Evolutionary conservation across 2,329 filamentous ascomycete genomes (phyloP).

Genomic region (Cordyceps farinosa): DNA sequence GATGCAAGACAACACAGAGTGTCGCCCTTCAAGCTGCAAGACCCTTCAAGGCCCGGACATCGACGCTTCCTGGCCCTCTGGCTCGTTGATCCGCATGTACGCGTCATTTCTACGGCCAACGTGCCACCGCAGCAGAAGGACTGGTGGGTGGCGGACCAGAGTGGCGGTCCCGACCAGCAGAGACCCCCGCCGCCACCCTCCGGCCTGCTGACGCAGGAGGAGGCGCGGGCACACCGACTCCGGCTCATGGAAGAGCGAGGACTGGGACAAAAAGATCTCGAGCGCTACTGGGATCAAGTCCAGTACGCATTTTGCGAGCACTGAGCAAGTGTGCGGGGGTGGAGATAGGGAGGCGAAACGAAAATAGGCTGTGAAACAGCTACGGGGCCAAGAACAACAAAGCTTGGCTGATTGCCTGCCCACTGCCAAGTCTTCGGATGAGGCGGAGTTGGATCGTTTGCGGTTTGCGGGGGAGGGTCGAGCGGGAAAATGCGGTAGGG

Average conservation of each 20-base stretch:
- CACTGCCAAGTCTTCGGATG: conserved; percentile 3
- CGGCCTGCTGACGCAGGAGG: conserved; percentile 13
- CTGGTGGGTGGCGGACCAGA: conserved; percentile 26
- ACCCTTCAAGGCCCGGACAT: conserved; percentile 47
- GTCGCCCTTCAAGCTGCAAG: conserved; percentile 42
- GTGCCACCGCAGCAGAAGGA: conserved; percentile 32
- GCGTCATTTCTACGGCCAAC: conserved; percentile 30
- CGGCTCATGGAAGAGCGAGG: conserved; percentile 18
- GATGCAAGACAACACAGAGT: conserved; percentile 40
- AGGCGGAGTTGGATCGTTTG: neutral
- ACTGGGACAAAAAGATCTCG: neutral
- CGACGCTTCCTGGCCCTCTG: conserved; percentile 51
- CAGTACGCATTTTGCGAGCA: conserved; percentile 16
- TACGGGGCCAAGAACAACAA: neutral
- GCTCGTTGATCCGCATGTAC: conserved; percentile 45
- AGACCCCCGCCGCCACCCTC: neutral
- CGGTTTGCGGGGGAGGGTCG: conserved; percentile 4
- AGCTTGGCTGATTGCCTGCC: neutral
- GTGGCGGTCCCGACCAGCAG: neutral
- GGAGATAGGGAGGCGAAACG: neutral
- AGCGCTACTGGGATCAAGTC: neutral
- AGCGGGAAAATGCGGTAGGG: neutral
- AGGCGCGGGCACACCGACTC: conserved; percentile 16
- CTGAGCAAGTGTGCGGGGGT: neutral
- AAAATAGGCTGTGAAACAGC: neutral